Evolutionary conservation across 2,329 filamentous ascomycete species (phyloP), one percentile per base, ranked within the genome.

Genomic region (Calonectria hongkongensis): DNA sequence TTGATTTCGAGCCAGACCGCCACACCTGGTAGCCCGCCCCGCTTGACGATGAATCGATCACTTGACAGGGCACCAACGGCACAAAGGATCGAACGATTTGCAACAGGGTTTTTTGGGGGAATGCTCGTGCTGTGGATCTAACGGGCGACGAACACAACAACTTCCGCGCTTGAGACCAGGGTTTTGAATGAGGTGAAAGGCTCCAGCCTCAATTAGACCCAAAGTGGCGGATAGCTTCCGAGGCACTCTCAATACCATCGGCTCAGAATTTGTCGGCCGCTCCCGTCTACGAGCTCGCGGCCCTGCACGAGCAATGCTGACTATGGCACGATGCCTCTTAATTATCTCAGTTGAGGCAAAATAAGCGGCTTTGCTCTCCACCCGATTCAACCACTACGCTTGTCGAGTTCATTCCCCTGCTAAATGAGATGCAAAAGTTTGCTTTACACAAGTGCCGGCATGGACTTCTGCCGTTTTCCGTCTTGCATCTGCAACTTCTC

Each of bases 1-100:
- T 62, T 43, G n/a, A 36, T 58, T 30, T 56, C 36, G 28, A 63
- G 56, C 64, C 69, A 36, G 63, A 56, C 68, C 63, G 69, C 63
- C 69, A 63, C 63, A 33, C 10, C 51, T 45, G 30, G 56, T 63
- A 68, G 43, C 15, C 33, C 13, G 62, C 50, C 68, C 68, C 68
- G 68, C 68, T 60, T 45, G 58, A 45, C n/a, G 41, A 25, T 54
- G 25, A 30, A 60, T 48, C 51, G 48, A 54, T 27, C 21, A 50
- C 39, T 21, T 45, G 43, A 45, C 43, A 45, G 43, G 43, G n/a
- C 16, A 45, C 39, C 39, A 62, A 27, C 36, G 8, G 58, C 58
- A 62, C 27, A 41, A 45, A 25, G 41, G n/a, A 16, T 41, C 33
- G n/a, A 58, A 16, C 33, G 51, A 58, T 58, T 62, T 45, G 39